Percentiles rank a stretch among this genome's conserved stretches.
phyloP scores from a whole-genome alignment of 2,329 filamentous ascomycete genomes.

The Xylaria sp. region DNA sequence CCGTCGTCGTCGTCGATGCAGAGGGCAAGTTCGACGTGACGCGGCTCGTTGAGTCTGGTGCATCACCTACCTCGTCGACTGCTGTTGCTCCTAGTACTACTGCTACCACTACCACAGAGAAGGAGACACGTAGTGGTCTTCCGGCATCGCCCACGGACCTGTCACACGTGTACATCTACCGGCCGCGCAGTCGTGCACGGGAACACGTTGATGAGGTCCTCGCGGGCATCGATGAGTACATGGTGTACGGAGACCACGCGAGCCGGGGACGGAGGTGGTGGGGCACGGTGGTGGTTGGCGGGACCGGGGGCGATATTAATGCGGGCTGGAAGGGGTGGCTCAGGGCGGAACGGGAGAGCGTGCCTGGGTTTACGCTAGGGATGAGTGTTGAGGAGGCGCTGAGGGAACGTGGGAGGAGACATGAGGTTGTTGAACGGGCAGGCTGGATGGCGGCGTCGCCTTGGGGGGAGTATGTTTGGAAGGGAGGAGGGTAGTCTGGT shows the following conservation, averaged over 20 bases:
- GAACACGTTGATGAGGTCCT: conserved; percentile 45
- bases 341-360: conserved; percentile 52
- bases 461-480: conserved; percentile 58
- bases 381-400: conserved; percentile 54
- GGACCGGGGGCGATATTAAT: conserved; percentile 44
- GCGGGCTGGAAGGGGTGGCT: conserved; percentile 59
- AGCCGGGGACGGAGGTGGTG: conserved; percentile 59
- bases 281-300: conserved; percentile 62
- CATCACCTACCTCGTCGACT: too few relatives aligned
- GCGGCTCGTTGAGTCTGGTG: conserved; percentile 46
- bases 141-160: conserved; percentile 45
- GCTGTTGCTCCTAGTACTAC: too few relatives aligned
- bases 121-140: conserved; percentile 23
- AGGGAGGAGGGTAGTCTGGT: conserved; percentile 6
- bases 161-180: conserved; percentile 58
- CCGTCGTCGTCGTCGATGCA: conserved; percentile 61
- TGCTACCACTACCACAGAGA: not conserved
- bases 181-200: conserved; percentile 42
- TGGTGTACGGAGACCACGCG: conserved; percentile 55
- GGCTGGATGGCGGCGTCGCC: conserved; percentile 55
- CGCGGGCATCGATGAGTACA: conserved; percentile 50
- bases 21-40: conserved; percentile 61
- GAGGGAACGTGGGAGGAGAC: conserved; percentile 46
- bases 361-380: conserved; percentile 47
- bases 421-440: conserved; percentile 48